Evolutionary conservation across 2,329 filamentous ascomycete species (phyloP), one percentile per base, ranked within the genome.

Genomic region (Eurotiales sp.): DNA sequence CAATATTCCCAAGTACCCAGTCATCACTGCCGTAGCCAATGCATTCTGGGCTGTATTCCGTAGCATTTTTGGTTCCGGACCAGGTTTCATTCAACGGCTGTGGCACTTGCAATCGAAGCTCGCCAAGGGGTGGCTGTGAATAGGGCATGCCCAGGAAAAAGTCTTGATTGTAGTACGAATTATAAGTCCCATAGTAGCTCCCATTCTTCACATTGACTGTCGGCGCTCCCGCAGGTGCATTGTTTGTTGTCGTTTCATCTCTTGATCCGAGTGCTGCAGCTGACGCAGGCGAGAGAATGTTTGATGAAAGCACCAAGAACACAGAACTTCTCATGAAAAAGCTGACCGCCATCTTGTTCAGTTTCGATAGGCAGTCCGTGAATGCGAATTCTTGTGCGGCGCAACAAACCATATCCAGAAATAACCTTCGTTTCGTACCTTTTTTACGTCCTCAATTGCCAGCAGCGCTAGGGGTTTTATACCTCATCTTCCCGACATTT

Each of bases 91-190:
- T 81, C 14, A 88, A 70, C 7, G 78, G 73, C 61, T 83, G 77
- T 1, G 88, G 88, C 6, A 86, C 84, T 62, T 80, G 84, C 29
- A 93, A 77, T 14, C 88, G 83, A 21, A 89, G 72, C 3, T 74
- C 65, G 0, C 85, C 86, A 0, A 80, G 76, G 0, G 88, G 88
- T 1, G 86, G 78, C 55, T 88, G 74, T 2, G 87, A 87, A 61
- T 84, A 93, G 3, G 87, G 88, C 51, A 93, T 88, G 19, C 84
- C 87, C 50, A 79, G 82, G 72, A 88, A 91, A 22, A 75, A 80
- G 52, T 92, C 87, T 17, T 53, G 51, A 23, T 53, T n/a, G 14
- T 50, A 53, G 8, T 32, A 17, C 2, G 30, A 25, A 6, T 44
- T 49, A 10, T 49, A 47, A 22, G 40, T 10, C 3, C 46, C 51